phyloP scores from a whole-genome alignment of 345 rosid species.

The Nephelium lappaceum region DNA sequence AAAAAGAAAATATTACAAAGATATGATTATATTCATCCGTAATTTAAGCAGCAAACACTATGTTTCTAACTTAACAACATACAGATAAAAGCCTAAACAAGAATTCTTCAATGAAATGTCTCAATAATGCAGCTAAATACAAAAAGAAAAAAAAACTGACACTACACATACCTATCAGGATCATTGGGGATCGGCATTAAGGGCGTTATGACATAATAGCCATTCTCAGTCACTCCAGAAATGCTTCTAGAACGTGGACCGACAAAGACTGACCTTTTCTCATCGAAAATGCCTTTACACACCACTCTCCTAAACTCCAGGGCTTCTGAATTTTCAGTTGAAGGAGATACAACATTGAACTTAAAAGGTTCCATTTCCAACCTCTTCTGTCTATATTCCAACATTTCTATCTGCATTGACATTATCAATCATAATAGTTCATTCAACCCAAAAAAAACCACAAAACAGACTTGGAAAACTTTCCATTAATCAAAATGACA shows the following conservation, averaged over 20 bases:
- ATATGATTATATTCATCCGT: background rate
- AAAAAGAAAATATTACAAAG: constrained; percentile 5
- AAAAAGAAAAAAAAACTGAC: no score
- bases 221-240: constrained; percentile 93
- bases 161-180: constrained; percentile 60
- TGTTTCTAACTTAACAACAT: background rate
- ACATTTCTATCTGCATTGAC: constrained; percentile 60
- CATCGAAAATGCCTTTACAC: constrained; percentile 77
- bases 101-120: background rate
- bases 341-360: constrained; percentile 46
- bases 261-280: constrained; percentile 64
- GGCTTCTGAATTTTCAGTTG: constrained; percentile 43
- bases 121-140: background rate
- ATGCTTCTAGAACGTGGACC: constrained; percentile 96
- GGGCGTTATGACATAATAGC: constrained; percentile 79
- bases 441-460: background rate
- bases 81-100: background rate
- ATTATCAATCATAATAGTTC: background rate
- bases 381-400: constrained; percentile 70
- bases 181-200: constrained; percentile 62
- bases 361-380: constrained; percentile 76
- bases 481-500: background rate
- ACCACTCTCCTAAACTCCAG: constrained; percentile 80
- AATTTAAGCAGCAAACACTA: background rate
- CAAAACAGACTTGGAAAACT: background rate